These are phyloP conservation scores for Penicillium hordei DNA, from an alignment of 2,329 filamentous ascomycete species.

Conservation along the genomic window DNA sequence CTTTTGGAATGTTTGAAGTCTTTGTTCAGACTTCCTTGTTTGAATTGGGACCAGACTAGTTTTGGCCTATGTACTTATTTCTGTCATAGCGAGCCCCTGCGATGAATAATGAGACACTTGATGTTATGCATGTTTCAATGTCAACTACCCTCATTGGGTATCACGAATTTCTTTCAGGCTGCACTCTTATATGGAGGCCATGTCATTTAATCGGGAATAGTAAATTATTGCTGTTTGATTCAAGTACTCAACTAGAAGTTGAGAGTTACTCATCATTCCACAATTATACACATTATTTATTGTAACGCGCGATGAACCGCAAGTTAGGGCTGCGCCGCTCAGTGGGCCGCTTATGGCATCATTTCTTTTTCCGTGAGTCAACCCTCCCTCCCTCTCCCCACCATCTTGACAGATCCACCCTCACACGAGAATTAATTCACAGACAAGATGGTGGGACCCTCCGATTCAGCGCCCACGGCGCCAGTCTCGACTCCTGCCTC, in stretches of 20 bases:
- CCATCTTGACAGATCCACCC: slow-evolving; percentile 28
- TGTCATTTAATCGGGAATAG: background rate
- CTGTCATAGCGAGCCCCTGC: slow-evolving; percentile 21
- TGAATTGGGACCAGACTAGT: slow-evolving; percentile 9
- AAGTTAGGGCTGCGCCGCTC: slow-evolving; percentile 29
- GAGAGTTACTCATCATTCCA: background rate
- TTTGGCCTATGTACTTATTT: slow-evolving; percentile 11
- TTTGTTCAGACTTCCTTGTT: slow-evolving; percentile 14
- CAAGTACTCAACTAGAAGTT: background rate
- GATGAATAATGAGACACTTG: slow-evolving; percentile 26
- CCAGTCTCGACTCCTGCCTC: slow-evolving; percentile 17
- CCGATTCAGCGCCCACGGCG: slow-evolving; percentile 22
- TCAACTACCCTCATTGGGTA: slow-evolving; percentile 1
- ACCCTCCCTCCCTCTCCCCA: slow-evolving; percentile 26
- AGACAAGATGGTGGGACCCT: slow-evolving; percentile 31
- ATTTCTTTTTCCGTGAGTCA: slow-evolving; percentile 36
- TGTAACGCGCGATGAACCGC: background rate
- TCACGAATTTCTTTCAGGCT: slow-evolving; percentile 6
- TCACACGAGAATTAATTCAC: slow-evolving; percentile 21
- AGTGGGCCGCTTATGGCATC: slow-evolving; percentile 37
- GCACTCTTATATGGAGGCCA: background rate
- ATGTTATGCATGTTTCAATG: slow-evolving; percentile 20
- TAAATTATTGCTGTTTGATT: background rate
- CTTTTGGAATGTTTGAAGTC: background rate
- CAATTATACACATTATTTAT: background rate